phyloP scores from a whole-genome alignment of 177 flowering plant genomes.

The Telopea speciosissima region DNA sequence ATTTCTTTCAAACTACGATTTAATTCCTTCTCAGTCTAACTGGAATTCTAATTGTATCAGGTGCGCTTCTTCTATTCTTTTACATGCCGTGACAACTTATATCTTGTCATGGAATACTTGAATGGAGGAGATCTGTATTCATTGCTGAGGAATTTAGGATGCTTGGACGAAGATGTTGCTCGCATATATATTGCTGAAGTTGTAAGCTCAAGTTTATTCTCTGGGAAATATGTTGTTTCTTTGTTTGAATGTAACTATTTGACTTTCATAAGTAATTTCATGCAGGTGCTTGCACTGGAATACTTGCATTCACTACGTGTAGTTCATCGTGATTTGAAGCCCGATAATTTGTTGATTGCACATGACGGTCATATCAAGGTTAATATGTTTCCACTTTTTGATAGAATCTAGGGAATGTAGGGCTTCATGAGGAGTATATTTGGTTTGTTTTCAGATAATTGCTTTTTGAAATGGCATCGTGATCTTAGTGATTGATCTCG shows the following conservation, averaged over 20 bases:
- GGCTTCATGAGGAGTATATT: background rate
- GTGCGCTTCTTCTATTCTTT: conserved; percentile 99
- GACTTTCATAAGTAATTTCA: conserved; percentile 4
- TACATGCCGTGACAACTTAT: conserved; percentile 96
- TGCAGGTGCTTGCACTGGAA: conserved; percentile 96
- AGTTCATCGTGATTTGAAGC: conserved; percentile 98
- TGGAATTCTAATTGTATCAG: conserved; percentile 31
- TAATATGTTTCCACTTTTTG: conserved; percentile 4
- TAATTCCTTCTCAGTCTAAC: conserved; percentile 19
- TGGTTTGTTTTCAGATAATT: too few species aligned
- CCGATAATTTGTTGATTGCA: conserved; percentile 96
- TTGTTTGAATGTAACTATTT: background rate
- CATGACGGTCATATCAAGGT: conserved; percentile 99
- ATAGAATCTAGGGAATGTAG: background rate
- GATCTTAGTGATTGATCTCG: background rate
- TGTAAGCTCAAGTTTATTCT: conserved; percentile 45
- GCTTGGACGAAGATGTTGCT: conserved; percentile 96
- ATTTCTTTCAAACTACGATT: conserved; percentile 4
- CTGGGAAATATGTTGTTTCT: background rate
- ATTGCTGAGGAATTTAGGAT: conserved; percentile 88
- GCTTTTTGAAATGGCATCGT: background rate
- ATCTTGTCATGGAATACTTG: conserved; percentile 99
- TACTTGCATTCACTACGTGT: conserved; percentile 89
- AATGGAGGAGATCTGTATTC: conserved; percentile 99
- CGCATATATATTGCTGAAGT: conserved; percentile 98